Base-by-base conservation (phyloP, 495 filamentous ascomycete genomes). In the Trichoderma reesei region DNA sequence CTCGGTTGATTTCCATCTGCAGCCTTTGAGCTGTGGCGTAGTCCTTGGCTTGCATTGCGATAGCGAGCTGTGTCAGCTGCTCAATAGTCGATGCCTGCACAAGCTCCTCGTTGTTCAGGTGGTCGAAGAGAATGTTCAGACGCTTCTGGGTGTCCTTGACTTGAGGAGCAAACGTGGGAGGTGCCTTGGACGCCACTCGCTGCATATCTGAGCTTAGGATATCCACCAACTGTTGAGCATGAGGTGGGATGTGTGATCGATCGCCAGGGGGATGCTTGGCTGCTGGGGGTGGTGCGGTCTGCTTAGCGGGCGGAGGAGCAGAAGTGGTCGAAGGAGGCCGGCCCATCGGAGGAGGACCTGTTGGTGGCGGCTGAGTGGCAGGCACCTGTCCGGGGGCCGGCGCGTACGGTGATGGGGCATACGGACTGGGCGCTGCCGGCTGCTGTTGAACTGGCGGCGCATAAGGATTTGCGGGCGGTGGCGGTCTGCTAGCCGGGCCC, bases 91-190 rank as follows among this genome's bases (percentile, higher is more conserved):
- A 90, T 36, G 86, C 81, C 72, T 86, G 90, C 61, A 97, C 80
- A 33, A 98, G 77, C 65, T 96, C 91, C 70, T 90, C 89, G 70
- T 98, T 98, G 79, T 98, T 98, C 61, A 98, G 80, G 74, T 96
- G 91, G 70, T 98, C 92, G 75, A 96, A 98, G 10, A 98, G 82
- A 62, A 96, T 87, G 67, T 87, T 89, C 64, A 98, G 80, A 51
- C 93, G 83, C 74, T 95, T 95, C 71, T 96, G 91, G 4, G 91
- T 94, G 72, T 98, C 93, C 60, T 88, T 87, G 44, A 98, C 90
- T 72, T 96, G 90, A 31, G 84, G 79, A 69, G 88, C 86, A 79
- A 92, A 97, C 5, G 86, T 81, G 16, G 86, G 75, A 3, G 94
- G 94, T 0, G 95, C 95, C 62, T 87, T 85, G 60, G 83, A 71